Evolutionary conservation across 139 green algal genomes (phyloP), one percentile per base, ranked within the genome.

Genomic region (Astrephomene gubernaculifera): DNA sequence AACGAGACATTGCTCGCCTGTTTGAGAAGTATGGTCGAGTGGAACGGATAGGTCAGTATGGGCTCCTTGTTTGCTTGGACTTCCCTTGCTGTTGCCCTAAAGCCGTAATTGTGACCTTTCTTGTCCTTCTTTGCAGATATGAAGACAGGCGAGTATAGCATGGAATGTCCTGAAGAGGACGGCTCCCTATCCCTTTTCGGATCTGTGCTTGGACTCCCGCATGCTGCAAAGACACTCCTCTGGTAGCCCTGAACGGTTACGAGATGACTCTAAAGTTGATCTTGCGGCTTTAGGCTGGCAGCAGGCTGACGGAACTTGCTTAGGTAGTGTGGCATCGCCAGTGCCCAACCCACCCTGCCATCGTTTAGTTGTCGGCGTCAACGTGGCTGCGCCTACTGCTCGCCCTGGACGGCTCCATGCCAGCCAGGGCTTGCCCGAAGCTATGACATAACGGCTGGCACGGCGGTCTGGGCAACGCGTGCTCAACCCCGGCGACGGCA

Each of bases 1-100:
- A 88, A 61, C 65, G 86, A 27, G 90, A 93, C 9, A 87, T 95
- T 5, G 71, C 87, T 44, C 68, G 82, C 12, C 71, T 95, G 27
- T 93, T 94, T 73, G 91, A 95, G 54, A 82, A 79, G 21, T 95
- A 90, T 73, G 93, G 93, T 6, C 74, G 72, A 12, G 49, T 57
- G 49, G 49, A 57, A 17, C 49, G 49, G 49, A 57, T 57, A 57
- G 49, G 49, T 57, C 12, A 57, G 49, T 12, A 12, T 57, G 12
- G 49, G 12, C 17, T 12, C 49, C 17, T 12, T 17, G 12, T 12
- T 57, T 57, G 49, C 12, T 17, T 12, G 49, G 12, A 57, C 49
- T 57, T 57, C 12, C 12, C 49, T 17, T 57, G 49, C 12, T 17
- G 49, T 17, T 25, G 12, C 49, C 49, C 49, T 12, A 12, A 57